Conservation (phyloP, 1,284 basidiomycete genomes). For the Ganoderma resinaceum region DNA sequence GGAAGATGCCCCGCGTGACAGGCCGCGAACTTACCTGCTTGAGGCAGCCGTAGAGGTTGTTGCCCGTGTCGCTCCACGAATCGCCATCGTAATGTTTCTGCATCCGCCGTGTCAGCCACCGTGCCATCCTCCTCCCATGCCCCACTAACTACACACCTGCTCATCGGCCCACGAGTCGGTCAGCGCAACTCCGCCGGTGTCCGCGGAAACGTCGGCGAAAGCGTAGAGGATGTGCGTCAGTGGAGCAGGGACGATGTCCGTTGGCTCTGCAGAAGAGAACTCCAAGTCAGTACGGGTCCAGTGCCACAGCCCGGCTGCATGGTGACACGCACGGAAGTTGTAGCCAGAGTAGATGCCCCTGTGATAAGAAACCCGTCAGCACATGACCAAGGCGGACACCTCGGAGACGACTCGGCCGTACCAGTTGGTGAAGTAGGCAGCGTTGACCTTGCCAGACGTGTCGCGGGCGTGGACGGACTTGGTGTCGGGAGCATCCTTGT, state of each 20-base stretch:
- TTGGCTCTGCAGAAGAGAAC: conserved; percentile 54
- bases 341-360: conserved; percentile 82
- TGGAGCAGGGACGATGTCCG: conserved; percentile 60
- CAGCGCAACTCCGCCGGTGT: conserved; percentile 71
- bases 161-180: conserved; percentile 88
- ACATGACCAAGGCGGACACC: not conserved
- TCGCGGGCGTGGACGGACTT: conserved; percentile 55
- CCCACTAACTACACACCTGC: conserved; percentile 52
- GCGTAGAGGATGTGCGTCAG: conserved; percentile 84
- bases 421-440: conserved; percentile 77
- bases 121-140: not conserved
- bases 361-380: conserved; percentile 27
- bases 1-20: conserved; percentile 4
- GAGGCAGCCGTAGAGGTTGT: conserved; percentile 87
- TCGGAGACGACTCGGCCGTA: conserved; percentile 29
- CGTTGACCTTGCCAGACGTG: conserved; percentile 52
- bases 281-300: not conserved
- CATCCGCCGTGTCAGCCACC: not conserved
- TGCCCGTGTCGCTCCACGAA: conserved; percentile 68
- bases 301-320: conserved; percentile 1
- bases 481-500: conserved; percentile 49
- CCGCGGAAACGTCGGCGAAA: conserved; percentile 82
- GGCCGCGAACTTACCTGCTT: conserved; percentile 66
- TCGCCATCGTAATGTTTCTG: conserved; percentile 74
- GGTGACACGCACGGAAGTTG: conserved; percentile 68